A percentile compares a stretch with the other conserved stretches of the same genome.
These are phyloP conservation scores for Dioszegia hungarica DNA, from an alignment of 768 basidiomycete genomes.

Conservation along the genomic window DNA sequence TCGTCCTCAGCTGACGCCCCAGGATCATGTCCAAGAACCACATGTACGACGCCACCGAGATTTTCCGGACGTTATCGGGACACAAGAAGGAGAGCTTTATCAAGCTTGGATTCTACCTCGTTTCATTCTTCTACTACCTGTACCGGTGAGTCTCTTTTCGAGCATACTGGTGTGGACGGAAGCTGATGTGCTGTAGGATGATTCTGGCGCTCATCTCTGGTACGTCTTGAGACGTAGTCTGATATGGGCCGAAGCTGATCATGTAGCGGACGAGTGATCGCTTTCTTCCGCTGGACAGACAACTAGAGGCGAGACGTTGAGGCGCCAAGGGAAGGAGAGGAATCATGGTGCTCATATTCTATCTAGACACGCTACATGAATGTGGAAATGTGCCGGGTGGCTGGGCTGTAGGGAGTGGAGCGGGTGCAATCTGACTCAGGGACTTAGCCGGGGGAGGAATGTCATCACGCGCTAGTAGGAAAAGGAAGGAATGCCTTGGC, in stretches of 20 bases:
- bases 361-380: no score
- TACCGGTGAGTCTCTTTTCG: constrained; percentile 51
- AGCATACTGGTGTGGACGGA: not conserved
- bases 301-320: no score
- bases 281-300: no score
- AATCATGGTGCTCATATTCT: no score
- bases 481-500: no score
- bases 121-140: constrained; percentile 67
- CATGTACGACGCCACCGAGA: constrained; percentile 99
- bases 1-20: constrained; percentile 7
- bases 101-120: constrained; percentile 64
- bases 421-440: no score
- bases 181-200: constrained; percentile 56
- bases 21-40: constrained; percentile 90
- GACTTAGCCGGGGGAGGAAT: no score
- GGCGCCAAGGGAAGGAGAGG: no score
- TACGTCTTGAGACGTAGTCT: constrained; percentile 17
- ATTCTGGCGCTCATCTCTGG: constrained; percentile 74
- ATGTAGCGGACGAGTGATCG: constrained; percentile 1
- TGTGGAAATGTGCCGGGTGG: no score
- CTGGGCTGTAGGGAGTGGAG: no score
- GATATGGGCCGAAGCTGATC: not conserved
- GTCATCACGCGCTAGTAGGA: no score
- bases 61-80: constrained; percentile 84
- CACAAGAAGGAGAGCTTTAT: constrained; percentile 97